Percentiles rank a stretch among this genome's conserved stretches.
Conservation (phyloP, 2,329 filamentous ascomycete species). For the Colletotrichum coccodes region DNA sequence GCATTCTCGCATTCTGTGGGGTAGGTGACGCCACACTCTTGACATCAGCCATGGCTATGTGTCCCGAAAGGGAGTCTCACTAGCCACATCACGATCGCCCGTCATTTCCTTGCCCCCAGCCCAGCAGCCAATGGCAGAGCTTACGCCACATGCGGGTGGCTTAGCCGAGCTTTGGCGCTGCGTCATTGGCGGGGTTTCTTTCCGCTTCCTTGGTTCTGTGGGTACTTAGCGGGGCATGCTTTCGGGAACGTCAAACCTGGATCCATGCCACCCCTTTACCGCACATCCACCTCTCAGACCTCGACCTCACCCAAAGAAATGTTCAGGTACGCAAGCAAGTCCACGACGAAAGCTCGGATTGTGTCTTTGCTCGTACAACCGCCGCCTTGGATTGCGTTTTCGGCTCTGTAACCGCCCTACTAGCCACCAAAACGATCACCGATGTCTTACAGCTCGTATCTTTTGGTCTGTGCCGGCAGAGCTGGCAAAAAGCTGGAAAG, state of each 20-base stretch:
- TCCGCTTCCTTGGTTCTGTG: constrained; percentile 29
- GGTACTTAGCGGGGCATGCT: neutral
- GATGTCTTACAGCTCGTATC: constrained; percentile 12
- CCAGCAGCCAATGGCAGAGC: neutral
- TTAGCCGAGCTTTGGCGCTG: constrained; percentile 14
- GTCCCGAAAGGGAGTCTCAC: neutral
- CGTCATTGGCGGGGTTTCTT: constrained; percentile 28
- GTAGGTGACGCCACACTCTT: constrained; percentile 33
- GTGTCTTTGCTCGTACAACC: constrained; percentile 23
- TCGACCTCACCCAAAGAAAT: neutral
- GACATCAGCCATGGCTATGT: neutral
- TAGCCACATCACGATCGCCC: constrained; percentile 2
- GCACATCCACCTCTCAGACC: neutral
- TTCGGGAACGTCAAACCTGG: constrained; percentile 21
- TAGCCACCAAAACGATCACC: neutral
- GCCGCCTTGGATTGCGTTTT: constrained; percentile 22
- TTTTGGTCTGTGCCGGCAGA: neutral
- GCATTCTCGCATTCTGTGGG: constrained; percentile 27
- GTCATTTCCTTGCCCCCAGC: neutral
- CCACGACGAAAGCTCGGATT: constrained; percentile 5
- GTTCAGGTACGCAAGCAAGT: neutral
- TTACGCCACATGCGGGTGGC: constrained; percentile 27
- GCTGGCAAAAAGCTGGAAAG: neutral
- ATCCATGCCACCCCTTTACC: neutral
- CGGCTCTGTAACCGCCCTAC: neutral